These are phyloP conservation scores for Globisporangium nodosum DNA, from an alignment of 352 stramenopile species.

Conservation along the genomic window DNA sequence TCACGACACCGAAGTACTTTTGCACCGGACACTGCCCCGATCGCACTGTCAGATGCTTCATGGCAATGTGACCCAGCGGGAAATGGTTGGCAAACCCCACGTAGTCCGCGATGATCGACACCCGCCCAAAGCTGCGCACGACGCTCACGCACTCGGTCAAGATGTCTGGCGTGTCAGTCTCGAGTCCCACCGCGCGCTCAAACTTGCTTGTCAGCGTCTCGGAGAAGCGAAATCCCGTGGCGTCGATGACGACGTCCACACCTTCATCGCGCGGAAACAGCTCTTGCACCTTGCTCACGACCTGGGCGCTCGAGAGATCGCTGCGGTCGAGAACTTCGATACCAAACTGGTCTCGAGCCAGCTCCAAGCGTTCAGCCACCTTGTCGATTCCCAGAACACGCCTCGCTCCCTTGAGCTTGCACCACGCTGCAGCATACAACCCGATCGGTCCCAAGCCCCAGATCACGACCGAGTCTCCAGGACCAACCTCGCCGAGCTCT, in stretches of 20 bases:
- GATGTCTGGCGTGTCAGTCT: constrained; percentile 41
- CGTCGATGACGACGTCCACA: constrained; percentile 58
- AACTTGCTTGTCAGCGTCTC: constrained; percentile 49
- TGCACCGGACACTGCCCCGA: constrained; percentile 29
- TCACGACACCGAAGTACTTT: constrained; percentile 27
- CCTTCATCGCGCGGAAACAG: constrained; percentile 39
- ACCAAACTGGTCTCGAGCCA: constrained; percentile 49
- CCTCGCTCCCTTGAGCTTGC: constrained; percentile 58
- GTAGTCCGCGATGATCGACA: constrained; percentile 32
- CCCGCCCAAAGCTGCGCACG: constrained; percentile 24
- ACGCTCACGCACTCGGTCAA: constrained; percentile 50
- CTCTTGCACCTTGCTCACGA: constrained; percentile 39
- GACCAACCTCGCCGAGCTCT: constrained; percentile 41
- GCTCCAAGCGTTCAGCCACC: constrained; percentile 37
- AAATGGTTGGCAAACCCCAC: constrained; percentile 25
- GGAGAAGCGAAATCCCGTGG: constrained; percentile 25
- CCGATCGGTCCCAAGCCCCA: constrained; percentile 65
- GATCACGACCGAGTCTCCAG: constrained; percentile 48
- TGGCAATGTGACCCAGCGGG: constrained; percentile 34
- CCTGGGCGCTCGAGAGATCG: constrained; percentile 36
- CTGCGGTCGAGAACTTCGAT: constrained; percentile 56
- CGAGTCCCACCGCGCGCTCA: constrained; percentile 31
- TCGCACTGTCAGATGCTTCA: constrained; percentile 38
- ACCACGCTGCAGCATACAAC: constrained; percentile 47
- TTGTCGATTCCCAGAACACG: constrained; percentile 57